Conservation (phyloP, 495 filamentous ascomycete genomes). For the Cercophora samala region DNA sequence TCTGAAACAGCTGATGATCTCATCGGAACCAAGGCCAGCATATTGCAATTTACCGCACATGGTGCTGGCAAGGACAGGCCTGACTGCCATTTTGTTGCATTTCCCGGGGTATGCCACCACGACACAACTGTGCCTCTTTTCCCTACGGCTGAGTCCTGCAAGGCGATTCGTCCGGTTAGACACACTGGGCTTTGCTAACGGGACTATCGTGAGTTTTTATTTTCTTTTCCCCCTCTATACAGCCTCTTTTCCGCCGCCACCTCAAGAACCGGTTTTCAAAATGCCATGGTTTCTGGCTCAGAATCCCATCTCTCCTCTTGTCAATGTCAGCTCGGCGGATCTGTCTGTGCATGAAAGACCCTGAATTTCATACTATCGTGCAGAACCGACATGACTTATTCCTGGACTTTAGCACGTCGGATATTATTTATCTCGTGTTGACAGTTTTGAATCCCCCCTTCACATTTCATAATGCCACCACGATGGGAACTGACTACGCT, state of each 20-base stretch:
- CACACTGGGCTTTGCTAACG: neutral
- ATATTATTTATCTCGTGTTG: slow-evolving; percentile 1
- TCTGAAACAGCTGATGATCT: slow-evolving; percentile 22
- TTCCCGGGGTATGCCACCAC: neutral
- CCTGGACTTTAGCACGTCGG: neutral
- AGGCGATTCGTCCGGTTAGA: neutral
- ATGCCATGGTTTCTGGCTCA: neutral
- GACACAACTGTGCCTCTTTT: neutral
- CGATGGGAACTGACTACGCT: neutral
- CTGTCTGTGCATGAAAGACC: neutral
- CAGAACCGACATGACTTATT: neutral
- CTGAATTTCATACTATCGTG: neutral
- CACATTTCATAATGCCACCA: neutral
- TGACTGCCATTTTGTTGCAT: neutral
- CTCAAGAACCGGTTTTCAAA: neutral
- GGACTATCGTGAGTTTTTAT: neutral
- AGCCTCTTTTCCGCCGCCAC: slow-evolving; percentile 1
- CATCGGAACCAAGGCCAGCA: slow-evolving; percentile 8
- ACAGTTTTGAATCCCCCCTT: neutral
- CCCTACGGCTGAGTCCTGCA: neutral
- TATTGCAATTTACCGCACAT: neutral
- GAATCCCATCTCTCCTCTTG: neutral
- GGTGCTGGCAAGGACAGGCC: neutral
- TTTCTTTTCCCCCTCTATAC: neutral
- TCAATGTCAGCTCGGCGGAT: slow-evolving; percentile 3